These are phyloP conservation scores for Paramecium biaurelia DNA, from an alignment of 73 alveolate species.

Conservation along the genomic window DNA sequence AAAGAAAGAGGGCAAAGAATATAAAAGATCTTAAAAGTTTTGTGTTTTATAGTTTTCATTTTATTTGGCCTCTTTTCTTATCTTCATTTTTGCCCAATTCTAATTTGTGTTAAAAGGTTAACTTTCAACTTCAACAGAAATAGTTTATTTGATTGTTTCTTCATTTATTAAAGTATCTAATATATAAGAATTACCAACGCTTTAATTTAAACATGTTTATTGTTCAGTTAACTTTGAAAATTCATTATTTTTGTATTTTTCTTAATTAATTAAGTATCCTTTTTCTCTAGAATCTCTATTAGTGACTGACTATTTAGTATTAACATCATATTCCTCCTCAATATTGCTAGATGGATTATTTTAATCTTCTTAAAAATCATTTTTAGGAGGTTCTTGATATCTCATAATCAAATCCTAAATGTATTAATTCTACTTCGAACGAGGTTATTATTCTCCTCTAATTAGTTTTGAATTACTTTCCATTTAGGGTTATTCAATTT, in stretches of 20 bases:
- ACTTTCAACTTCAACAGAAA: neutral
- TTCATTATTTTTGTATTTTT: neutral
- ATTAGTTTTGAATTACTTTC: neutral
- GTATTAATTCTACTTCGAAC: neutral
- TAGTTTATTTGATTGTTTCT: neutral
- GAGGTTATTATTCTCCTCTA: neutral
- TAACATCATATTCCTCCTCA: neutral
- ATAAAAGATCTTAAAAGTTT: neutral
- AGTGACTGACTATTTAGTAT: neutral
- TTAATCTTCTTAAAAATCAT: neutral
- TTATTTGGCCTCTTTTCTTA: neutral
- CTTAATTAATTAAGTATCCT: neutral
- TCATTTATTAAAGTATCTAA: neutral
- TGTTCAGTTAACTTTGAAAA: neutral
- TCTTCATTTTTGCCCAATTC: constrained; percentile 8
- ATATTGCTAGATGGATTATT: neutral
- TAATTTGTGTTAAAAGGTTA: neutral
- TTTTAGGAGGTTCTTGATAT: neutral
- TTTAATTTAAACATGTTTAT: neutral
- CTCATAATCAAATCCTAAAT: neutral
- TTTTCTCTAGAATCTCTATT: neutral
- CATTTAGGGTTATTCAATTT: neutral
- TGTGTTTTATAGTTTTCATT: neutral
- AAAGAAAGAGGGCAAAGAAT: neutral
- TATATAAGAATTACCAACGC: neutral